Conservation (phyloP, 2,329 filamentous ascomycete species). For the Parasarocladium wereldwijsianum region DNA sequence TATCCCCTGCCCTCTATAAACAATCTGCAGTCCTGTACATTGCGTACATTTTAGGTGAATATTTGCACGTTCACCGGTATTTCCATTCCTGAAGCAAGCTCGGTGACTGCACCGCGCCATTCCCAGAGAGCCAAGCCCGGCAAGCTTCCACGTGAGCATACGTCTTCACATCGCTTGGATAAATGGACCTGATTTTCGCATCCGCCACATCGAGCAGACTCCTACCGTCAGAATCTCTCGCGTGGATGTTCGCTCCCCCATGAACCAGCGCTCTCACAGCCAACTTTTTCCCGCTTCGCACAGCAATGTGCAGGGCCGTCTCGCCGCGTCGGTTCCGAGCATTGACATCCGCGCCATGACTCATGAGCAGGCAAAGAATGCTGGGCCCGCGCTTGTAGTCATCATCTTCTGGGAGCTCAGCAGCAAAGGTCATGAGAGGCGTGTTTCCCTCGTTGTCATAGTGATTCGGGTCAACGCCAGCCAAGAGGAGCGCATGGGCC, state of each 20-base stretch:
- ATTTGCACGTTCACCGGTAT: no score
- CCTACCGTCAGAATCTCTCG: conserved; percentile 26
- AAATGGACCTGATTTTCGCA: conserved; percentile 16
- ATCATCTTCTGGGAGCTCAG: conserved; percentile 33
- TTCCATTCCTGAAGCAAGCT: conserved; percentile 20
- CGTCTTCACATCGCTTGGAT: conserved; percentile 10
- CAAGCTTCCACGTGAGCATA: conserved; percentile 31
- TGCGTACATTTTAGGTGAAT: no score
- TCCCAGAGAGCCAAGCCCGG: conserved; percentile 28
- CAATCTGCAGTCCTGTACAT: no score
- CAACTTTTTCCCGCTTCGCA: conserved; percentile 35
- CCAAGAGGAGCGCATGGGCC: conserved; percentile 16
- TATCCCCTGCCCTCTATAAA: no score
- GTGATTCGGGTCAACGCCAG: conserved; percentile 33
- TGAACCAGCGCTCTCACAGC: conserved; percentile 31
- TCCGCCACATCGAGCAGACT: conserved; percentile 32
- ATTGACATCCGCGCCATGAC: conserved; percentile 27
- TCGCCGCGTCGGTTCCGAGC: conserved; percentile 38
- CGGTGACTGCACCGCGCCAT: conserved; percentile 17
- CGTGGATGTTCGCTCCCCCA: conserved; percentile 31
- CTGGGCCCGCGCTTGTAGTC: conserved; percentile 30
- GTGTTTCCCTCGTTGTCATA: conserved; percentile 37
- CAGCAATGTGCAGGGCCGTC: conserved; percentile 39
- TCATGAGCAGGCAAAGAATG: conserved; percentile 28
- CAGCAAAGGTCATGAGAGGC: conserved; percentile 39